Evolutionary conservation across 768 basidiomycete genomes (phyloP).

Genomic region (Atractiella rhizophila): DNA sequence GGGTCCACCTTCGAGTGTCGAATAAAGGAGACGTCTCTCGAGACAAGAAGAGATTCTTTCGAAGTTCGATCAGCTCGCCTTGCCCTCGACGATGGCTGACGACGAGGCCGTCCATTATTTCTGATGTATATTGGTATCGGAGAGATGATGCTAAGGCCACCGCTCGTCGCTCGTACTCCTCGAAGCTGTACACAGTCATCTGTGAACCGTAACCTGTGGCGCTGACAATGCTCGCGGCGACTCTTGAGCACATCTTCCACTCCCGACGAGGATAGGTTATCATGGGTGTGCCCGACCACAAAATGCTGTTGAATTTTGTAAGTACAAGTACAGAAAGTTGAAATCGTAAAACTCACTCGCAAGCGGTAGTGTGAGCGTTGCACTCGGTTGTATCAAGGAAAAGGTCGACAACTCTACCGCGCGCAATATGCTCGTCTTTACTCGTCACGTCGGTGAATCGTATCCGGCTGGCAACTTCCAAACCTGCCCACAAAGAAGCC

Average conservation of each 20-base stretch:
- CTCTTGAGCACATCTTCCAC: constrained; percentile 31
- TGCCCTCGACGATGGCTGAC: constrained; percentile 6
- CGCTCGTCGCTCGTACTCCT: constrained; percentile 29
- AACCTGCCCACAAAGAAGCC: constrained; percentile 27
- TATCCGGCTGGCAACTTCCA: constrained; percentile 27
- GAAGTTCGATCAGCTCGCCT: constrained; percentile 25
- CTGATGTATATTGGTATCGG: constrained; percentile 14
- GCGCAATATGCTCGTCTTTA: constrained; percentile 28
- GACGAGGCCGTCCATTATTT: neutral
- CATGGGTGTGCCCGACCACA: constrained; percentile 32
- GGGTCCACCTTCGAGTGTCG: constrained; percentile 29
- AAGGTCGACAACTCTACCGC: constrained; percentile 29
- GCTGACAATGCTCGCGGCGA: constrained; percentile 28
- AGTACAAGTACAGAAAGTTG: neutral
- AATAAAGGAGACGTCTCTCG: constrained; percentile 28
- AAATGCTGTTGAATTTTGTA: constrained; percentile 26
- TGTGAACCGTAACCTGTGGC: constrained; percentile 29
- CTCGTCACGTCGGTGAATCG: constrained; percentile 29
- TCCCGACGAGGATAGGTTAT: constrained; percentile 27
- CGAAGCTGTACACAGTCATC: constrained; percentile 27
- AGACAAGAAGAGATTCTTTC: constrained; percentile 25
- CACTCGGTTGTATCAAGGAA: constrained; percentile 34
- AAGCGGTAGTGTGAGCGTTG: constrained; percentile 31
- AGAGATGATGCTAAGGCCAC: constrained; percentile 24
- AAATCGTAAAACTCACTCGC: constrained; percentile 25